Evolutionary conservation across 495 filamentous ascomycete genomes (phyloP), one percentile per base, ranked within the genome.

Genomic region (Zalerion maritima): DNA sequence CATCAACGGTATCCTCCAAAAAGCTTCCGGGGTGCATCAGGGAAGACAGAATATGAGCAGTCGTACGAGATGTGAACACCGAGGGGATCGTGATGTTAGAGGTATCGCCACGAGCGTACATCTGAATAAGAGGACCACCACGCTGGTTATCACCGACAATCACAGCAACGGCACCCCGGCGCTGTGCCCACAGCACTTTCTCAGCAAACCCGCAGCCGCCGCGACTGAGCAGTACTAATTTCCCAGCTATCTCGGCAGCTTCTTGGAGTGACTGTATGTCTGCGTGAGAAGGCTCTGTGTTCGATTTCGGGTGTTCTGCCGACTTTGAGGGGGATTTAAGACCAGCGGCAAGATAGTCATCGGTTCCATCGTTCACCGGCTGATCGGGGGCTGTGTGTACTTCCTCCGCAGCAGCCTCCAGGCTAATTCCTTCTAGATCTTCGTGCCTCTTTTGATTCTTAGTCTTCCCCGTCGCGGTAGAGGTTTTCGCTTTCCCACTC

Each of bases 201-300:
- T 96, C 87, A 21, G 94, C 55, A 49, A 97, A 97, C 9, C 89
- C 91, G 53, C 89, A 97, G 10, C 89, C 89, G 17, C 89, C 89
- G 21, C 89, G 72, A 42, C 81, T 87, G 28, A 97, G 60, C 16
- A 97, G 52, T 3, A 89, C 87, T 27, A 96, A 70, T 42, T 91
- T 96, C 31, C 89, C 89, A 15, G 73, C 69, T 41, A 97, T 96
- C 49, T 96, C 91, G 4, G 89, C 87, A 30, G 73, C 75, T 54
- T 94, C 86, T 54, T 97, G 89, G 29, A 94, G 57, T 0, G 81
- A 91, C 50, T 94, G 84, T 33, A 94, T 94, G 50, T 94, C 87
- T 20, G 86, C 86, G 55, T 94, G 86, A 10, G 46, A 55, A 19
- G 49, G 59, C 24, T 56, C 59, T 2, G 62, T 54, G 19, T 58